Percentiles rank a stretch among this genome's conserved stretches.
Conservation (phyloP, 2,329 filamentous ascomycete species). For the Orbilia ellipsospora region DNA sequence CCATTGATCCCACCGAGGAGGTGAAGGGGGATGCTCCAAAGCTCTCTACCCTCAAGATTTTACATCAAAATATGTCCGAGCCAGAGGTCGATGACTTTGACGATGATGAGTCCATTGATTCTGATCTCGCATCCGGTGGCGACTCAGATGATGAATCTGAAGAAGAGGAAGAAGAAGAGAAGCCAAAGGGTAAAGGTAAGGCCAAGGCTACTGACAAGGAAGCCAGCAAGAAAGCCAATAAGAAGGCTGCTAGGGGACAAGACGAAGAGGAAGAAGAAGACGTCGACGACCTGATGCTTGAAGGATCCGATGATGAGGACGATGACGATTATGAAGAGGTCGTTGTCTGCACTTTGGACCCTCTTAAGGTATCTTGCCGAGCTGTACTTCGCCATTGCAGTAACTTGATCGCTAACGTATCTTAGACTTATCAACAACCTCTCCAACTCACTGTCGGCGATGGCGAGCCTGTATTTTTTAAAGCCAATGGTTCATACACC, state of each 20-base stretch:
- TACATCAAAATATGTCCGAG: conserved; percentile 75
- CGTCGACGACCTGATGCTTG: conserved; percentile 57
- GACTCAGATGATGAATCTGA: conserved; percentile 66
- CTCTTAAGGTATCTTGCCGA: conserved; percentile 75
- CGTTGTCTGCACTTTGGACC: conserved; percentile 94
- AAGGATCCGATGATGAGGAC: conserved; percentile 61
- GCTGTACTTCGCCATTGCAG: conserved; percentile 24
- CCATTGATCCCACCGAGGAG: conserved; percentile 87
- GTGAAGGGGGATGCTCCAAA: conserved; percentile 72
- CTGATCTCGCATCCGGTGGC: conserved; percentile 67
- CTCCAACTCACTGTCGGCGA: conserved; percentile 92
- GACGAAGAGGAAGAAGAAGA: conserved; percentile 67
- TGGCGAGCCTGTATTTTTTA: conserved; percentile 90
- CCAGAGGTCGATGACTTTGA: conserved; percentile 67
- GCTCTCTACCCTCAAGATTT: conserved; percentile 87
- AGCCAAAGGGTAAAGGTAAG: conserved; percentile 73
- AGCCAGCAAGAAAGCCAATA: conserved; percentile 75
- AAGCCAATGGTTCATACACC: conserved; percentile 87
- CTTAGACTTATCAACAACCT: conserved; percentile 90
- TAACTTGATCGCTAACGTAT: background rate
- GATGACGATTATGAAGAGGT: conserved; percentile 78
- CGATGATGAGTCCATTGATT: conserved; percentile 73
- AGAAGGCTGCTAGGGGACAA: conserved; percentile 67
- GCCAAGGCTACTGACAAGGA: conserved; percentile 70
- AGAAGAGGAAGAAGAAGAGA: conserved; percentile 74